These are phyloP conservation scores for Fusarium falciforme DNA, from an alignment of 2,329 filamentous ascomycete genomes.

Conservation along the genomic window DNA sequence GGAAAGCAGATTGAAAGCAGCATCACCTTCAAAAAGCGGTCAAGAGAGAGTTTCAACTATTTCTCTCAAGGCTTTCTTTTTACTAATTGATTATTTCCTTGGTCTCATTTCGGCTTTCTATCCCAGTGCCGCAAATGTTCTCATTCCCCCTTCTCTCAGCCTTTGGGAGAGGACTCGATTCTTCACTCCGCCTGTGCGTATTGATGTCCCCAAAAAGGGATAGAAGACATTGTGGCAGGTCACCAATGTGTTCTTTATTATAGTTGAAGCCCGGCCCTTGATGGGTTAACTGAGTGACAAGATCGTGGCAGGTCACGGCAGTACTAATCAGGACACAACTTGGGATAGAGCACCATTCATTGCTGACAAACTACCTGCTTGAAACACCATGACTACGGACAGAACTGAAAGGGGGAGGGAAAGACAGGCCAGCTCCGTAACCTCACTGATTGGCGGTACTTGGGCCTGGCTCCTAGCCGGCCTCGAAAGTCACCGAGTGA, in stretches of 20 bases:
- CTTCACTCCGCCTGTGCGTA: no score
- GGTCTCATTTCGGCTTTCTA: neutral
- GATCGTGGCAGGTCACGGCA: neutral
- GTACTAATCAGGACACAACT: neutral
- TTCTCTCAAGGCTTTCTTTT: neutral
- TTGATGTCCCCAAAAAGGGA: no score
- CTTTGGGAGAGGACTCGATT: no score
- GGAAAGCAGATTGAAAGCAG: neutral
- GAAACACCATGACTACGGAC: neutral
- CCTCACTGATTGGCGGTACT: neutral
- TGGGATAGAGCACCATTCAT: neutral
- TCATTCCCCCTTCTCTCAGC: neutral
- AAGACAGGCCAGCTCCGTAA: neutral
- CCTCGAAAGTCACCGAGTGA: neutral
- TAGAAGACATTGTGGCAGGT: neutral
- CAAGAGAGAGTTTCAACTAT: neutral
- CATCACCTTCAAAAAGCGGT: neutral
- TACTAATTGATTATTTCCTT: neutral
- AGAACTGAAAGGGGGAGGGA: neutral
- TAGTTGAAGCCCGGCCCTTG: no score
- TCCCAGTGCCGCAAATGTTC: neutral
- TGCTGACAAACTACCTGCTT: neutral
- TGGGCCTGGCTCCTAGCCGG: neutral
- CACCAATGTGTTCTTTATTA: neutral
- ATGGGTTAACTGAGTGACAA: no score